A percentile compares a stretch with the other conserved stretches of the same genome.
Conservation (phyloP, 176 grass and related monocot genomes). For the Dendrocalamus sinicus region DNA sequence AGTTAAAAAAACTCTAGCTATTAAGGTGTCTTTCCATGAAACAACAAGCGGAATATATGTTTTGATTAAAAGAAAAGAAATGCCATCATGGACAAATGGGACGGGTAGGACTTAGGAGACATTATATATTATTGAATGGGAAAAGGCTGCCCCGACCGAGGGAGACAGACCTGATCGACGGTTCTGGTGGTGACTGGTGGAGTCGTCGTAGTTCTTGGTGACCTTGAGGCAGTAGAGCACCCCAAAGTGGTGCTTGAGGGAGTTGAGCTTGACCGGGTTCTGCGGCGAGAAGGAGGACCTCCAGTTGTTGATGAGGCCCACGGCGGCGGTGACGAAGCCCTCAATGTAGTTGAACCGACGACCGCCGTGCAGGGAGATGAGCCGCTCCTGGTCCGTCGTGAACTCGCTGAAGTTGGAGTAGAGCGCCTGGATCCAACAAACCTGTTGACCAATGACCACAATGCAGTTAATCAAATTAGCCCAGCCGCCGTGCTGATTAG, state of each 20-base stretch:
- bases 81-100: too few relatives aligned
- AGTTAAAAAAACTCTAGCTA: too few relatives aligned
- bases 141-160: neutral
- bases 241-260: conserved; percentile 62
- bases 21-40: too few relatives aligned
- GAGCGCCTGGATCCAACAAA: conserved; percentile 86
- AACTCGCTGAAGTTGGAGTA: conserved; percentile 89
- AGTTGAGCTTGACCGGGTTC: conserved; percentile 89
- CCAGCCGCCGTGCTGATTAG: neutral
- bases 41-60: too few relatives aligned
- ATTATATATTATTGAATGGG: neutral
- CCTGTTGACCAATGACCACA: conserved; percentile 40
- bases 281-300: conserved; percentile 93
- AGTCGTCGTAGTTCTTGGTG: conserved; percentile 86
- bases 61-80: too few relatives aligned
- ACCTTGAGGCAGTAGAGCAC: conserved; percentile 94
- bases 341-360: conserved; percentile 88
- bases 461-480: neutral
- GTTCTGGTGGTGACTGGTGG: conserved; percentile 50
- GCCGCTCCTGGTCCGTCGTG: conserved; percentile 78
- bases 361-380: conserved; percentile 59
- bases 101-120: too few relatives aligned
- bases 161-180: conserved; percentile 64
- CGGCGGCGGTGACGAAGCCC: conserved; percentile 87
- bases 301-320: conserved; percentile 98